Evolutionary conservation across 2,329 filamentous ascomycete species (phyloP), one percentile per base, ranked within the genome.

Genomic region (Periconia sp.): DNA sequence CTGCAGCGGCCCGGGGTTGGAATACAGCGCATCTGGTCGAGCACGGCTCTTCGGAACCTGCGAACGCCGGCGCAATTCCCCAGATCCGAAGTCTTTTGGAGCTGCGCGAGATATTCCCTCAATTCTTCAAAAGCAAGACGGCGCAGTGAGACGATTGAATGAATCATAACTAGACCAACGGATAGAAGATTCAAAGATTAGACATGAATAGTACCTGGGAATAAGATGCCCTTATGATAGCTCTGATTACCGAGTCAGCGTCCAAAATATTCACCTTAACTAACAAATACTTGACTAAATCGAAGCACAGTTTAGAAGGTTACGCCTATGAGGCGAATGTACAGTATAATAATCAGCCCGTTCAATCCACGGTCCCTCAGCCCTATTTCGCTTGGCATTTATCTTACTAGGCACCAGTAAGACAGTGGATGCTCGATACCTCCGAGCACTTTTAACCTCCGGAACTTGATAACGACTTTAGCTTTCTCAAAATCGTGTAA

Each of bases 11-110:
- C 33, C 82, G 92, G 57, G 94, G 94, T 18, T 99, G 94, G 94
- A 90, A 85, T 13, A 85, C 88, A 0, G 89, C 84, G 6, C 94
- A 97, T 74, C 81, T 97, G 19, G 85, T 97, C 6, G 94, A 97
- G 70, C 85, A 90, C 35, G 84, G 82, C 7, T 80, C 91, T 33
- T 77, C 82, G 15, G 71, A 81, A 10, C 92, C 92, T 1, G 73
- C 75, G 19, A 81, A 79, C 6, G 85, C 82, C 55, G 88, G 88
- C 5, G 88, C 87, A 37, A 84, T 90, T 64, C 85, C 89, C 71
- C 87, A 92, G 69, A 89, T 99, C 60, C 81, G 83, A 43, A 82
- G 85, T 66, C 76, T 99, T 27, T 81, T 89, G 59, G 89, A 97
- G 67, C 77, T 99, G 53, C 84, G 89, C 44, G 77, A 77, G 0